Evolutionary conservation across 441 rosid species (phyloP).

Genomic region (Populus tomentosa): DNA sequence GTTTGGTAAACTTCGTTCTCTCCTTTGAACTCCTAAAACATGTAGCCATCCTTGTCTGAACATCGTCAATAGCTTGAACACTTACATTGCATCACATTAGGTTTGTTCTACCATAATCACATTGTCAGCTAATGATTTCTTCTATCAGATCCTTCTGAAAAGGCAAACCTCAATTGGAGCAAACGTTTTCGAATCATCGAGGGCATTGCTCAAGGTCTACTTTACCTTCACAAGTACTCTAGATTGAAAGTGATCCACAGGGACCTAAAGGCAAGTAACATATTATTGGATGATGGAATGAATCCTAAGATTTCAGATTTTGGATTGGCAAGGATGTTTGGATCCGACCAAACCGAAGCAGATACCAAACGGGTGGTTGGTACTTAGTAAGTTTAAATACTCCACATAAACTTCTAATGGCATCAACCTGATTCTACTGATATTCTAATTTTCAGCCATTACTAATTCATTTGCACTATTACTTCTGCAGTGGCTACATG

Average conservation of each 20-base stretch:
- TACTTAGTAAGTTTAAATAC: neutral
- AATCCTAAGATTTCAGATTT: neutral
- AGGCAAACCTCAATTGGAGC: neutral
- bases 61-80: neutral
- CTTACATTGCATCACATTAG: too few relatives aligned
- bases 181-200: neutral
- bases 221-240: conserved; percentile 3
- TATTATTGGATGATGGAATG: neutral
- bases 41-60: neutral
- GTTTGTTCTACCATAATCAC: neutral
- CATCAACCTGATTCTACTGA: too few relatives aligned
- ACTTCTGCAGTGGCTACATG: neutral
- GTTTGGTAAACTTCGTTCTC: neutral
- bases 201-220: conserved; percentile 1
- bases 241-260: conserved; percentile 4
- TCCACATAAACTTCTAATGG: neutral
- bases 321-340: neutral
- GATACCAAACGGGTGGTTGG: neutral
- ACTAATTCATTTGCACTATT: neutral
- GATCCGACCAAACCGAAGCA: neutral
- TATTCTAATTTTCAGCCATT: too few relatives aligned
- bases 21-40: neutral
- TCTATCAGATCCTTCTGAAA: neutral
- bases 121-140: too few relatives aligned
- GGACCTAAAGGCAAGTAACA: neutral